Percentiles rank a stretch among this genome's conserved stretches.
phyloP scores from a whole-genome alignment of 352 stramenopile genomes.

The Blastocystis sp. region DNA sequence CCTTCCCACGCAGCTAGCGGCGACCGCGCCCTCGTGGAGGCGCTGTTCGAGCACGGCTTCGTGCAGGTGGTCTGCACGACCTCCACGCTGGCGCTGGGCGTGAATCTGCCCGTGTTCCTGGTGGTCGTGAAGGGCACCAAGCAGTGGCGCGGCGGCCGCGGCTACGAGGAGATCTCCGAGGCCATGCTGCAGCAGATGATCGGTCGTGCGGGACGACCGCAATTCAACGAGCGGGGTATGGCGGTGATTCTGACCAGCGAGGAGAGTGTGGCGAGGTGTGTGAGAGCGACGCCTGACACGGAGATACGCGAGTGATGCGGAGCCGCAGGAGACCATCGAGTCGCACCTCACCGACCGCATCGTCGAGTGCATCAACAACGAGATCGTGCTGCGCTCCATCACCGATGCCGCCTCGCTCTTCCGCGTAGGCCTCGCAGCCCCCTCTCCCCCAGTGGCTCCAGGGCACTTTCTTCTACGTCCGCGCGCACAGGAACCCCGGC shows the following conservation, averaged over 20 bases:
- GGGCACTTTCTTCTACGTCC: slow-evolving; percentile 33
- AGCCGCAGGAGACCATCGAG: background rate
- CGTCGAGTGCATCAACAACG: slow-evolving; percentile 45
- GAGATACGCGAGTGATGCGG: background rate
- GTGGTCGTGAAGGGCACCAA: slow-evolving; percentile 95
- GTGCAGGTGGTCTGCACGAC: slow-evolving; percentile 80
- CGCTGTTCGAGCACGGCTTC: slow-evolving; percentile 79
- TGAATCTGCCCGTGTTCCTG: slow-evolving; percentile 72
- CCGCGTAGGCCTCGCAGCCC: background rate
- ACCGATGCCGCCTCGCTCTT: background rate
- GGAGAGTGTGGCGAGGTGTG: background rate
- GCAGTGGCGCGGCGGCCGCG: slow-evolving; percentile 80
- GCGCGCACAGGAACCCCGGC: slow-evolving; percentile 13
- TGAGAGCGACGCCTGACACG: background rate
- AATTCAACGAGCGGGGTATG: slow-evolving; percentile 80
- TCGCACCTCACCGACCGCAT: slow-evolving; percentile 15
- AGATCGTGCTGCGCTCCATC: slow-evolving; percentile 32
- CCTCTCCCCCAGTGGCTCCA: background rate
- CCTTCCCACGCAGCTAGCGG: background rate
- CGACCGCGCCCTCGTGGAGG: slow-evolving; percentile 87
- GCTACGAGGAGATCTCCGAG: slow-evolving; percentile 90
- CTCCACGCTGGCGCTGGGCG: slow-evolving; percentile 76
- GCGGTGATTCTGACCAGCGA: slow-evolving; percentile 36
- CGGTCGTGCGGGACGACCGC: slow-evolving; percentile 70
- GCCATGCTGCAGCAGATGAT: slow-evolving; percentile 97